These are phyloP conservation scores for Starmera quercuum DNA, from an alignment of 805 yeast genomes.

Conservation along the genomic window DNA sequence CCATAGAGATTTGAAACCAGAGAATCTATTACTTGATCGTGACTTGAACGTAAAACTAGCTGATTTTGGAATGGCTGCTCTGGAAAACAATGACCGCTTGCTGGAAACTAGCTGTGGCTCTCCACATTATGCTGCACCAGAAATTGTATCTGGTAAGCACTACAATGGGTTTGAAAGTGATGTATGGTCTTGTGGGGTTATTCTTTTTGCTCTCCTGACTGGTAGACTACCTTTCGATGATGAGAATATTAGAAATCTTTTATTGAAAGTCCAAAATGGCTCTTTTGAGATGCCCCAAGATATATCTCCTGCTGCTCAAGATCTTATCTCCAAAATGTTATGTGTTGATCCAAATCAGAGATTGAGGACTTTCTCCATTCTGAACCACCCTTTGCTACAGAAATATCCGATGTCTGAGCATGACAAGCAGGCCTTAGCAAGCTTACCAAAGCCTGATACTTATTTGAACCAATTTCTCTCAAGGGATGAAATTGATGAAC, in stretches of 20 bases:
- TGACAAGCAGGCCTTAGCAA: conserved; percentile 19
- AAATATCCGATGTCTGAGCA: conserved; percentile 41
- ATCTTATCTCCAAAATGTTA: conserved; percentile 57
- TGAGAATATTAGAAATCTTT: conserved; percentile 62
- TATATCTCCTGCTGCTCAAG: conserved; percentile 57
- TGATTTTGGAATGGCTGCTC: conserved; percentile 87
- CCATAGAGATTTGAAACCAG: conserved; percentile 80
- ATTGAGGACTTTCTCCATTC: conserved; percentile 58
- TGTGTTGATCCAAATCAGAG: conserved; percentile 66
- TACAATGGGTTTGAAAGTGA: conserved; percentile 84
- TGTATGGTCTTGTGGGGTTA: conserved; percentile 86
- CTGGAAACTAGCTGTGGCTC: conserved; percentile 81
- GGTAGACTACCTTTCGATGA: conserved; percentile 84
- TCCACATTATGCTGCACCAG: conserved; percentile 87
- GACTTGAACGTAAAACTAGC: conserved; percentile 68
- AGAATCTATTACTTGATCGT: conserved; percentile 62
- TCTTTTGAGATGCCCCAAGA: conserved; percentile 63
- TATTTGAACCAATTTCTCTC: conserved; percentile 16
- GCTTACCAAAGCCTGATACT: conserved; percentile 23
- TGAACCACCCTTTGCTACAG: conserved; percentile 68
- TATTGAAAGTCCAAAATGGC: conserved; percentile 73
- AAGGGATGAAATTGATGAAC: conserved; percentile 54
- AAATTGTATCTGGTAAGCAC: conserved; percentile 68
- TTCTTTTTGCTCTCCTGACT: conserved; percentile 67
- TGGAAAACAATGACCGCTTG: conserved; percentile 62